Base-by-base conservation (phyloP, 1,284 basidiomycete species). In the Amylostereum areolatum region DNA sequence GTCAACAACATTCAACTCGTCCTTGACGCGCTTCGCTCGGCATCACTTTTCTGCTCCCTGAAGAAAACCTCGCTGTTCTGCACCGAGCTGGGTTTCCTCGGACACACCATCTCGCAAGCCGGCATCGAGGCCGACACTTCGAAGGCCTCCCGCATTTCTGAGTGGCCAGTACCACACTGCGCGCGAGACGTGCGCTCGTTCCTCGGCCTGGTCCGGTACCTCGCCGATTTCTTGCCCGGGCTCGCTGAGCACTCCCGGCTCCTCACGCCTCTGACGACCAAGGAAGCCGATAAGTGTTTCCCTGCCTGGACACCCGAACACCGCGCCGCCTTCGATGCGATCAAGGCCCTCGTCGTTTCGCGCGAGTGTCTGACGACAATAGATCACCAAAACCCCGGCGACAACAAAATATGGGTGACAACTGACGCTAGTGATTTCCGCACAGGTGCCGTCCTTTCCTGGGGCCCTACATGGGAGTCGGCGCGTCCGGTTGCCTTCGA, bases 131-230 rank as follows among this genome's bases (percentile, higher is more conserved):
- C 66, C 0, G 67, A 73, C 43, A 45, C 57, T 0, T 4, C 24
- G 4, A 70, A 72, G 49, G 49, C 62, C 4, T 55, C 66, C 1
- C 31, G 52, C 1, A 62, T 74, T 4, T 27, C 58, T 0, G 45
- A 66, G 3, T 77, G 69, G 72, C 63, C 62, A 0, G 28, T 11
- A 0, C 67, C 67, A 0, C 48, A 36, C 0, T 56, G 54, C 0
- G 53, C 65, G 0, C 59, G 52, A 0, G 59, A 72, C 10, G 61
- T 71, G 0, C 48, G 55, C 0, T 47, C 57, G 0, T 75, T 73
- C 50, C 49, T 76, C 0, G 71, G 72, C 0, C 53, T 74, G 0
- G 62, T 67, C 0, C 46, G 62, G 0, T 75, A 68, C 43, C 49
- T 73, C 4, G 52, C 58, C 11, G 18, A 34, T 31, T 33, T 33